Evolutionary conservation across 2,329 filamentous ascomycete genomes (phyloP), one percentile per base, ranked within the genome.

Genomic region (Pleoardoris graminearum): DNA sequence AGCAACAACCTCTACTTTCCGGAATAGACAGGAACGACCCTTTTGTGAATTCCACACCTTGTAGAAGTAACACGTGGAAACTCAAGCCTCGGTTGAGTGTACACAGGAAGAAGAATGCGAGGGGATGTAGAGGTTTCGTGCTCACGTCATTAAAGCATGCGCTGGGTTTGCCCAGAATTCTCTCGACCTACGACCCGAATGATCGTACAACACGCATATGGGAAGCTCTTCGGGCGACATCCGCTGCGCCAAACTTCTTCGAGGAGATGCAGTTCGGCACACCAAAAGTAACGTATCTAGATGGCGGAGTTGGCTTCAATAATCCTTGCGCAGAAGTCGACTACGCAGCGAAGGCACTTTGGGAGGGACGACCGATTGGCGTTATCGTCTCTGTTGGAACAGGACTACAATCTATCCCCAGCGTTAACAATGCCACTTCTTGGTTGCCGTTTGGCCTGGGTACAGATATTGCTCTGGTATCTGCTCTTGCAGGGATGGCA

Each of bases 311-410:
- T 0, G 75, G 76, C 10, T 76, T 78, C 64, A 78, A 79, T 53
- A 83, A 83, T 37, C 81, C 80, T 2, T 75, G 80, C 19, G 66
- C 70, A 5, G 72, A 82, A 54, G 80, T 81, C 3, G 76, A 82
- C 45, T 66, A 74, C 41, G 80, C 82, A 38, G 67, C 75, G 4
- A 77, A 75, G 58, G 66, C 71, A 0, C 64, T 76, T 10, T 76
- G 67, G 69, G 62, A 70, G 58, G 56, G 69, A 48, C 58, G 73
- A 49, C 62, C 61, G 0, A 72, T 75, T 27, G 72, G 72, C 7
- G 62, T 75, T 29, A 72, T 75, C n/a, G 69, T 75, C 3, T 74
- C 70, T 0, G 66, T 75, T 7, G 73, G 73, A 7, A 75, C 74
- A 14, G 61, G 73, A 0, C 60, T 74, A 0, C 71, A 75, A 50